A percentile compares a stretch with the other conserved stretches of the same genome.
phyloP scores from a whole-genome alignment of 202 grass and related monocot species.

The Carex arenaria region DNA sequence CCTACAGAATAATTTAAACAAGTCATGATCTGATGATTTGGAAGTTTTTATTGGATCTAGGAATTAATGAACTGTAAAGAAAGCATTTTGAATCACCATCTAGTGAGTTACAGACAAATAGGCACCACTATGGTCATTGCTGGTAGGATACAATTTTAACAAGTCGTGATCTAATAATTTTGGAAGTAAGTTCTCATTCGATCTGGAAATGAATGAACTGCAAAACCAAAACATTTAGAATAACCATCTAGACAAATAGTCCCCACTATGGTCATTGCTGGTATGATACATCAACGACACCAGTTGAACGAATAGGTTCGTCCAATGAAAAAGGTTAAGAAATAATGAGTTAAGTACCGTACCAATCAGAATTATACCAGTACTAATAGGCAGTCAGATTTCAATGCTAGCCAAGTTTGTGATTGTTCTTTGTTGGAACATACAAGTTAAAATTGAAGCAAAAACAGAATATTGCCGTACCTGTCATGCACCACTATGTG shows the following conservation, averaged over 20 bases:
- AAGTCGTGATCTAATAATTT: not conserved
- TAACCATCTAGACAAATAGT: not conserved
- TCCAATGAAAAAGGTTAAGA: not conserved
- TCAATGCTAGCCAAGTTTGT: not conserved
- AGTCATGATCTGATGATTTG: not conserved
- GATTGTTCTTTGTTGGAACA: not conserved
- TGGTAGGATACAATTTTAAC: not conserved
- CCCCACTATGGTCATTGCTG: not conserved
- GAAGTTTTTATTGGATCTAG: not conserved
- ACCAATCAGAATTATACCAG: not conserved
- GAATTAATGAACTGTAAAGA: not conserved
- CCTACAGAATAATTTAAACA: conserved; percentile 29
- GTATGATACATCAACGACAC: not conserved
- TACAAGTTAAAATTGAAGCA: not conserved
- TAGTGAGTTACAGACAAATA: not conserved
- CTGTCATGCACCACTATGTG: conserved; percentile 66
- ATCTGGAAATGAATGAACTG: not conserved
- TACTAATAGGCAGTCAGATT: not conserved
- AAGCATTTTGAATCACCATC: not conserved
- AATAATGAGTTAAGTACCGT: not conserved
- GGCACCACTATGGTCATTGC: not conserved
- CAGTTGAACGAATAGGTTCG: not conserved
- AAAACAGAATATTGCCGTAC: conserved; percentile 14
- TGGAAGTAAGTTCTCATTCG: not conserved
- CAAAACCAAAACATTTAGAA: not conserved